phyloP scores from a whole-genome alignment of 805 yeast genomes.

The Sugiyamaella smithiae region DNA sequence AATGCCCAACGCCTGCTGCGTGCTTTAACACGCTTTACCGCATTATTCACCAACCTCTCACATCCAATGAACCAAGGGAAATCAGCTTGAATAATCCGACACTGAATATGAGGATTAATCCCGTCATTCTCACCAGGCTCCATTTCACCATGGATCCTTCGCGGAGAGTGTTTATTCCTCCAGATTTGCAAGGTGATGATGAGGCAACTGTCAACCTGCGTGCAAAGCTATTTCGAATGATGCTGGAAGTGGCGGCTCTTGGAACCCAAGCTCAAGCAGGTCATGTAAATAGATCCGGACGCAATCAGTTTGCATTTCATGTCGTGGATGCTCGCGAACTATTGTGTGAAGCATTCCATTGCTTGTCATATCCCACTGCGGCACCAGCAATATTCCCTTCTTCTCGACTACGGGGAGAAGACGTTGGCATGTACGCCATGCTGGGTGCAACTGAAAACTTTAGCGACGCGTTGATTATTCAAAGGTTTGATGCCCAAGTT shows the following conservation, averaged over 20 bases:
- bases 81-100: constrained; percentile 51
- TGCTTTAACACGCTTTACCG: constrained; percentile 62
- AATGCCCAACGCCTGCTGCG: constrained; percentile 51
- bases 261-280: constrained; percentile 7
- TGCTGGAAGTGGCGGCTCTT: constrained; percentile 20
- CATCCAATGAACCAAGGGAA: constrained; percentile 49
- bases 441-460: constrained; percentile 51
- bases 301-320: constrained; percentile 2
- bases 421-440: constrained; percentile 39
- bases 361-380: constrained; percentile 11
- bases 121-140: constrained; percentile 44
- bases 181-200: constrained; percentile 22
- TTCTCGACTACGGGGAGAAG: constrained; percentile 12
- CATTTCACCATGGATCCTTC: constrained; percentile 24
- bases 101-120: constrained; percentile 56
- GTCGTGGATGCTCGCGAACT: constrained; percentile 13
- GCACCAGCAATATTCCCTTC: constrained; percentile 2
- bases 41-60: constrained; percentile 66
- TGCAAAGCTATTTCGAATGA: constrained; percentile 15
- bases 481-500: constrained; percentile 44
- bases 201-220: constrained; percentile 18
- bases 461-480: constrained; percentile 45
- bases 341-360: constrained; percentile 8
- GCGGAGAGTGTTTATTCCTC: constrained; percentile 22
- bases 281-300: background rate